Base-by-base conservation (phyloP, 441 rosid genomes). In the Euphorbia celastroides region DNA sequence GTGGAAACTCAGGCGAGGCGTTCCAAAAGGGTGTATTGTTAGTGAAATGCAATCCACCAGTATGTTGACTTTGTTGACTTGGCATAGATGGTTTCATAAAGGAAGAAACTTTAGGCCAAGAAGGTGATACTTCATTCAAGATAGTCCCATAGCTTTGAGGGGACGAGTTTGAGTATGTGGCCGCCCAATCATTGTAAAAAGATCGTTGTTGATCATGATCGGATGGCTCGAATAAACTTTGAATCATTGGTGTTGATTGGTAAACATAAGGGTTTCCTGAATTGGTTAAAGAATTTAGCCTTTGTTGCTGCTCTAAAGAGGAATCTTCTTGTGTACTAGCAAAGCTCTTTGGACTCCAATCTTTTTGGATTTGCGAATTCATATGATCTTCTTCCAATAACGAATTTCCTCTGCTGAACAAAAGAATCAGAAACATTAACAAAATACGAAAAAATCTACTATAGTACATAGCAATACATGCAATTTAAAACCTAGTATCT, bases 11-110 rank as follows among this genome's bases (percentile, higher is more conserved):
- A 13, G 83, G 44, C n/a, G 89, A 69, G 46, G 89, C 63, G 63
- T 82, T 79, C 87, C 86, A 84, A 23, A 73, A 79, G 30, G 82
- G 73, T 7, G 84, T 59, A 67, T 81, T 80, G 83, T 80, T 80
- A 65, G 84, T 73, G 71, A 87, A 84, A 61, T 81, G 87, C 70
- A 80, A 61, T 38, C 74, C 55, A 46, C 61, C 54, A 0, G 65
- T 70, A 41, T 70, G 68, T 46, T 78, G 83, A 65, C 79, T 77
- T 28, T 72, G 76, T 36, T 79, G 83, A 70, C 77, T 74, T 26
- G 64, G 64, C 64, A 72, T 65, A 1, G 83, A 74, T 4, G 85
- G 76, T 65, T 75, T 78, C 7, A 70, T 32, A 26, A 74, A 68
- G 20, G 83, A 69, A 55, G 77, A 9, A 48, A 72, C 27, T 65